phyloP scores from a whole-genome alignment of 768 basidiomycete genomes.

The Boletus fagicola region DNA sequence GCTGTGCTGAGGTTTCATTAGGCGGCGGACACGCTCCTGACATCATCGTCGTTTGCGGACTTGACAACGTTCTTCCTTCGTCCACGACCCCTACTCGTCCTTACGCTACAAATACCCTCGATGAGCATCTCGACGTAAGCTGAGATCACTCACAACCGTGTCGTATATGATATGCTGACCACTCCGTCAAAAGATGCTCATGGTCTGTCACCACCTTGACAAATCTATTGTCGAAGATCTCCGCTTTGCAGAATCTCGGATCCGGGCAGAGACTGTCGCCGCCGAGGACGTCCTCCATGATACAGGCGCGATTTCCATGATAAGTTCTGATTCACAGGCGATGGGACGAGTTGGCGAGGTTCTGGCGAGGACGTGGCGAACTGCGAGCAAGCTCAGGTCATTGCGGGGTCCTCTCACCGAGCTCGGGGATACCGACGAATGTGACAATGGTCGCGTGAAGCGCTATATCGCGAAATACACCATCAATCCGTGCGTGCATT shows the following conservation, averaged over 20 bases:
- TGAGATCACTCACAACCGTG: too few species aligned
- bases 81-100: constrained; percentile 98
- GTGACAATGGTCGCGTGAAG: constrained; percentile 89
- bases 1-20: constrained; percentile 22
- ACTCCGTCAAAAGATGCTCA: constrained; percentile 73
- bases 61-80: constrained; percentile 86
- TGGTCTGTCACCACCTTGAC: constrained; percentile 99
- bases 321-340: constrained; percentile 94
- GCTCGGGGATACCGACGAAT: constrained; percentile 44
- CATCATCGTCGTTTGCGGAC: constrained; percentile 95
- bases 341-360: constrained; percentile 99
- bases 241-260: constrained; percentile 94
- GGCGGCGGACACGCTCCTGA: constrained; percentile 97
- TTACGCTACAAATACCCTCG: constrained; percentile 85
- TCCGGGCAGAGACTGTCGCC: constrained; percentile 93
- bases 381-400: constrained; percentile 91
- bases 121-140: constrained; percentile 94
- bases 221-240: constrained; percentile 89
- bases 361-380: constrained; percentile 89
- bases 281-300: constrained; percentile 97
- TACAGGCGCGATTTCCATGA: constrained; percentile 93
- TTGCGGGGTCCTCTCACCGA: constrained; percentile 67
- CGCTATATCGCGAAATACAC: constrained; percentile 96
- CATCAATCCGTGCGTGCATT: constrained; percentile 78
- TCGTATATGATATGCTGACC: background rate